A percentile compares a stretch with the other conserved stretches of the same genome.
Evolutionary conservation across 2,329 filamentous ascomycete genomes (phyloP).

Genomic region (Chaetomium olivaceum): DNA sequence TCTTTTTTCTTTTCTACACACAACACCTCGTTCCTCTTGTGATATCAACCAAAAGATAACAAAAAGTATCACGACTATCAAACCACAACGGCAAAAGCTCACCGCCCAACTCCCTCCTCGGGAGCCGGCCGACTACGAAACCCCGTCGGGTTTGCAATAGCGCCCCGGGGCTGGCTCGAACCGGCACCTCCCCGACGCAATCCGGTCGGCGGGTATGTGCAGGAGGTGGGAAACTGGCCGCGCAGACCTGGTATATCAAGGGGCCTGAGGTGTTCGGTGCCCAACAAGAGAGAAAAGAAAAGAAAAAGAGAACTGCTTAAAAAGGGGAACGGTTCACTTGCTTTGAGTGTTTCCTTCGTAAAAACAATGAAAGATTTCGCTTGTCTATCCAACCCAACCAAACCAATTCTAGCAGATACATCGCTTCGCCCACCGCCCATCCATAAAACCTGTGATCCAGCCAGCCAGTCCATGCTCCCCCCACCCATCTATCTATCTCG

Average conservation of each 20-base stretch:
- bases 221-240: neutral
- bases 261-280: neutral
- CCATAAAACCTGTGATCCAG: neutral
- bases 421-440: neutral
- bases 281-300: too few species aligned
- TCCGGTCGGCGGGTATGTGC: neutral
- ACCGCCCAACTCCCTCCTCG: neutral
- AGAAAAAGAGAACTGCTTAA: too few species aligned
- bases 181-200: neutral
- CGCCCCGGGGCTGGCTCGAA: neutral
- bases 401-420: neutral
- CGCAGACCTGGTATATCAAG: neutral
- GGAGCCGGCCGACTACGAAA: neutral
- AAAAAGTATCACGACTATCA: too few species aligned
- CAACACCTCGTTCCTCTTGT: too few species aligned
- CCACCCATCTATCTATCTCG: neutral
- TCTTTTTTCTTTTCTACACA: neutral
- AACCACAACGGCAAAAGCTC: neutral
- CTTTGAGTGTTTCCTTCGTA: neutral
- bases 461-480: neutral
- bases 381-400: conserved; percentile 6
- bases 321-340: too few species aligned
- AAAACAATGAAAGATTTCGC: neutral
- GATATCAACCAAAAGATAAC: too few species aligned
- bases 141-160: neutral